These are phyloP conservation scores for Epichloe gansuensis DNA, from an alignment of 2,329 filamentous ascomycete species.

Conservation along the genomic window DNA sequence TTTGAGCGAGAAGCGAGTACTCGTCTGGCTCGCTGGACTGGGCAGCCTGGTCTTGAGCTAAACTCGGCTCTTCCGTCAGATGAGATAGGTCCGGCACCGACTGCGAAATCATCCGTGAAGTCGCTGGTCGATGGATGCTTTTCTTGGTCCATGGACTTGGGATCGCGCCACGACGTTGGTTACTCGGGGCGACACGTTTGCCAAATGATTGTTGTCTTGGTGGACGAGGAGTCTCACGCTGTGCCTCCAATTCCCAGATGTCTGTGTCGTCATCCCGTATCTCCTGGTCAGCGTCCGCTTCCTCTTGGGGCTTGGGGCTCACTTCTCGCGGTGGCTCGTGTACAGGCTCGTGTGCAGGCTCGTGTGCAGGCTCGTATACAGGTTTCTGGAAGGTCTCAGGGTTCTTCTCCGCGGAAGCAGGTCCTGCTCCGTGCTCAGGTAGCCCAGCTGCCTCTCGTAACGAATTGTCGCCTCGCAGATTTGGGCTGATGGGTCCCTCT, in stretches of 20 bases:
- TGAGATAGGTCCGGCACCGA: conserved; percentile 8
- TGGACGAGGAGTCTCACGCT: conserved; percentile 29
- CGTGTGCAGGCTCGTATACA: not conserved
- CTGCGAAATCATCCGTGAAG: conserved; percentile 3
- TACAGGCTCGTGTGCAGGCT: conserved; percentile 6
- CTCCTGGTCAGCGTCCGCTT: conserved; percentile 9
- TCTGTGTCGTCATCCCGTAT: conserved; percentile 32
- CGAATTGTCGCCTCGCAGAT: conserved; percentile 23
- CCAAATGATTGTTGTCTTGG: conserved; percentile 19
- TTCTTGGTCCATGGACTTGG: conserved; percentile 29
- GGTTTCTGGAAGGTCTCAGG: not conserved
- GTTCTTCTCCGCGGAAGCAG: conserved; percentile 6
- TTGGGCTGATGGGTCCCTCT: conserved; percentile 25
- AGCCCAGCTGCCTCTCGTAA: conserved; percentile 16
- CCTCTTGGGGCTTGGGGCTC: not conserved
- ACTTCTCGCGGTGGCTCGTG: conserved; percentile 8
- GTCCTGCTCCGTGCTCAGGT: conserved; percentile 2
- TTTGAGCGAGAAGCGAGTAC: conserved; percentile 31
- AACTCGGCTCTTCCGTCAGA: conserved; percentile 4
- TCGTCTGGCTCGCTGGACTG: conserved; percentile 23
- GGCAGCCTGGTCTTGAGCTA: conserved; percentile 4
- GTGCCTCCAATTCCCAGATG: conserved; percentile 47
- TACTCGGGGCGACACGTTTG: conserved; percentile 11
- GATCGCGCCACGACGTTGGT: conserved; percentile 14
- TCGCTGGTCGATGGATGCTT: conserved; percentile 7